phyloP scores from a whole-genome alignment of 345 rosid species.

The Populus simonii region DNA sequence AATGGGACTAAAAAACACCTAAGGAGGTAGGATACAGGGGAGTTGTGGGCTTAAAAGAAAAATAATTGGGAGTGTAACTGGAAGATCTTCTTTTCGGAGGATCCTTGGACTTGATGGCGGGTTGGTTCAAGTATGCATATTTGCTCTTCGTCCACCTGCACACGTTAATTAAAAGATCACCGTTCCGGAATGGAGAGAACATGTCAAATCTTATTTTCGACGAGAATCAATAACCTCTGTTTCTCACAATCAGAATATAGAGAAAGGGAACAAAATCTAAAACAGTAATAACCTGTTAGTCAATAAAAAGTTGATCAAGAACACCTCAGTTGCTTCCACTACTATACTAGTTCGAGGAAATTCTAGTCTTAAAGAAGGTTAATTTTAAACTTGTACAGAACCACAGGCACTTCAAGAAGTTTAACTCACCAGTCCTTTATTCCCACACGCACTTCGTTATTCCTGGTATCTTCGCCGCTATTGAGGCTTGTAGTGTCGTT shows the following conservation, averaged over 20 bases:
- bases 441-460: conserved; percentile 52
- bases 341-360: too few species aligned
- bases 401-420: neutral
- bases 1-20: conserved; percentile 43
- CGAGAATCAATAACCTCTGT: neutral
- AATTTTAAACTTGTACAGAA: neutral
- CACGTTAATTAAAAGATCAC: neutral
- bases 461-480: conserved; percentile 1
- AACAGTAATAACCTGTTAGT: neutral
- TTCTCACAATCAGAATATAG: too few species aligned
- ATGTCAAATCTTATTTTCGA: neutral
- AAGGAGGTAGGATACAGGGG: conserved; percentile 58
- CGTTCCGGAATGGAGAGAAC: neutral
- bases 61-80: conserved; percentile 53
- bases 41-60: conserved; percentile 51
- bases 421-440: conserved; percentile 72
- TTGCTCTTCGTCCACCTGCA: conserved; percentile 96
- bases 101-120: conserved; percentile 52
- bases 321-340: too few species aligned
- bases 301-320: too few species aligned
- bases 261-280: neutral
- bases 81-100: conserved; percentile 46
- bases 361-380: neutral
- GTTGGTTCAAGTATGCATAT: conserved; percentile 87
- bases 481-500: neutral